Base-by-base conservation (phyloP, 805 yeast genomes). In the Grigorovia humatica region DNA sequence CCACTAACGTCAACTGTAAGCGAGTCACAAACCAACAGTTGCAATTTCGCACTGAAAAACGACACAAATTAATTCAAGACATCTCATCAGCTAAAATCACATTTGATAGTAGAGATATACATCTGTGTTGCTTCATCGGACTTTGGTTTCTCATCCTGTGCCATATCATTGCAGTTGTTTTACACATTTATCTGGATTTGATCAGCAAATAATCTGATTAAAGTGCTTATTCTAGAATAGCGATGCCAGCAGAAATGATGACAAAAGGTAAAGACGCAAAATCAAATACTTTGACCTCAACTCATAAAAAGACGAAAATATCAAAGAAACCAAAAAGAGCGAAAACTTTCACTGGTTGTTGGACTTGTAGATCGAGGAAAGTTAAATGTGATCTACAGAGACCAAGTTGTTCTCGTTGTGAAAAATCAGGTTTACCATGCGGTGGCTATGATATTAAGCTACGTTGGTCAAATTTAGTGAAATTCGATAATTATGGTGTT, bases 301-400 rank as follows among this genome's bases (percentile, higher is more conserved):
- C 32, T 30, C 7, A 30, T 30, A 30, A 30, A 30, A 42, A 18
- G 18, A 15, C n/a, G 3, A 38, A 38, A 38, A 2, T 38, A 15
- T 15, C 17, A 12, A 38, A 19, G 15, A 53, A 47, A 32, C 54
- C 55, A 8, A 52, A 68, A 54, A 69, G 82, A 52, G 77, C 79
- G 9, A 89, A 88, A 63, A 82, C 93, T 0, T 88, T 87, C 62
- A 81, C 86, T 0, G 96, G 96, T 1, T 89, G 96, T 63, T 87
- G 87, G 73, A 86, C 96, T 0, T 88, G 96, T 61, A 74, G 96
- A 45, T 71, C 82, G 15, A 68, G 96, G 46, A 85, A 88, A 65
- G 82, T 88, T 47, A 81, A 85, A 52, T 89, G 96, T 66, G 96
- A 88, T 63, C 70, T 85, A 51, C 71, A 74, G 15, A 76, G 75